These are phyloP conservation scores for Piper betle DNA, from an alignment of 164 flowering plant species.

Conservation along the genomic window DNA sequence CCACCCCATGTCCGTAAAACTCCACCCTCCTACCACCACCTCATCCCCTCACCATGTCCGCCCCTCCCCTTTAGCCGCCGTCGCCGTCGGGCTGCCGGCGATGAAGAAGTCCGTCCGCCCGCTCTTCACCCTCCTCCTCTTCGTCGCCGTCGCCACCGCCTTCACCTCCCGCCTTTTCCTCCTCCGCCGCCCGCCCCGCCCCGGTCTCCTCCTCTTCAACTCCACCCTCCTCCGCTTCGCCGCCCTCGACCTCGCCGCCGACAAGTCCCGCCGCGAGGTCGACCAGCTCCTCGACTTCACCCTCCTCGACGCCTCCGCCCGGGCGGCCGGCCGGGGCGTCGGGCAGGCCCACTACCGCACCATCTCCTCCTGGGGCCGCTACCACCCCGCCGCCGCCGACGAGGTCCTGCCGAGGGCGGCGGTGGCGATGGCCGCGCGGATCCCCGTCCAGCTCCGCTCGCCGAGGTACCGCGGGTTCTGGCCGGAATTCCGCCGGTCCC, in stretches of 20 bases:
- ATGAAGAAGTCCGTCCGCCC: slow-evolving; percentile 53
- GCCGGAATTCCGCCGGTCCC: slow-evolving; percentile 40
- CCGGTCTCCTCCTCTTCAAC: slow-evolving; percentile 31
- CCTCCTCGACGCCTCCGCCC: neutral
- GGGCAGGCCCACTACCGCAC: slow-evolving; percentile 25
- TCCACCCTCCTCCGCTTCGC: slow-evolving; percentile 56
- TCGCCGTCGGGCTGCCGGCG: neutral
- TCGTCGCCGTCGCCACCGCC: slow-evolving; percentile 28
- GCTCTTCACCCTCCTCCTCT: slow-evolving; percentile 31
- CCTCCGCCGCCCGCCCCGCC: slow-evolving; percentile 10
- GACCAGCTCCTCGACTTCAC: slow-evolving; percentile 21
- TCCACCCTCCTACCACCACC: too few relatives aligned
- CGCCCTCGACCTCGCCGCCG: slow-evolving; percentile 44
- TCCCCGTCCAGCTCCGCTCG: slow-evolving; percentile 33
- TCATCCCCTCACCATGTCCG: too few relatives aligned
- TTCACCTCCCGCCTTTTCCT: slow-evolving; percentile 27
- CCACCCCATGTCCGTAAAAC: too few relatives aligned
- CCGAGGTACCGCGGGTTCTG: slow-evolving; percentile 41
- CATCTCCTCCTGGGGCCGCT: slow-evolving; percentile 35
- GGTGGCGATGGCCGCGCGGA: slow-evolving; percentile 12
- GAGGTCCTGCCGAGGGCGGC: neutral
- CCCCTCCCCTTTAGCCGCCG: too few relatives aligned
- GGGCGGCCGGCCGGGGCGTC: neutral
- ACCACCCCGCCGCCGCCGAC: slow-evolving; percentile 12
- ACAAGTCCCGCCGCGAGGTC: slow-evolving; percentile 32